These are phyloP conservation scores for Somion occarium DNA, from an alignment of 1,284 basidiomycete species.

Conservation along the genomic window DNA sequence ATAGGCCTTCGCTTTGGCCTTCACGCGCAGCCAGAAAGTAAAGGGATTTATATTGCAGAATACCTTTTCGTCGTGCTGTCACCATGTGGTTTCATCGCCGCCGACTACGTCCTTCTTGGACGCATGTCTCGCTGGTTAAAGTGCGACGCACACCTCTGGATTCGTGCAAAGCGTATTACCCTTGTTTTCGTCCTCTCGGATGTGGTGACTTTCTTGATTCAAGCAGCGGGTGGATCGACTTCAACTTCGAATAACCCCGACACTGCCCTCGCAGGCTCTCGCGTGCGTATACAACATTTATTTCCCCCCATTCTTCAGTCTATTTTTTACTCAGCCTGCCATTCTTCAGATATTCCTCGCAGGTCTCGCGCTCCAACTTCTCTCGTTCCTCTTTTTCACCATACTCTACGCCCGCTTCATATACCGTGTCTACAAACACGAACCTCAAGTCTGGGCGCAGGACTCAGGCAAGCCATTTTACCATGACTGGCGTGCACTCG, in stretches of 20 bases:
- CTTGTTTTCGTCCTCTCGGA: slow-evolving; percentile 54
- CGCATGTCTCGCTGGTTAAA: slow-evolving; percentile 50
- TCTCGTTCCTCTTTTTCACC: slow-evolving; percentile 61
- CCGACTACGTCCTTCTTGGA: slow-evolving; percentile 66
- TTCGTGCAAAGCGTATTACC: slow-evolving; percentile 50
- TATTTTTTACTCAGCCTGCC: too few relatives aligned
- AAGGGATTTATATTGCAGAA: slow-evolving; percentile 60
- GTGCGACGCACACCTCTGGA: slow-evolving; percentile 47
- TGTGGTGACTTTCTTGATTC: slow-evolving; percentile 64
- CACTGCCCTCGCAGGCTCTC: slow-evolving; percentile 10
- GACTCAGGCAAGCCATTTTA: slow-evolving; percentile 39
- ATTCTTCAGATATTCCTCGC: slow-evolving; percentile 50
- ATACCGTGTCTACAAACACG: slow-evolving; percentile 41
- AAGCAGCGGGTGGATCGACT: slow-evolving; percentile 40
- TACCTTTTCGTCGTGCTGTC: slow-evolving; percentile 81
- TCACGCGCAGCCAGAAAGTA: slow-evolving; percentile 33
- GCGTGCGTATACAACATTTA: slow-evolving; percentile 9
- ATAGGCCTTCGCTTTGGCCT: slow-evolving; percentile 45
- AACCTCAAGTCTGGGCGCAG: slow-evolving; percentile 40
- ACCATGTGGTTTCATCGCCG: slow-evolving; percentile 77
- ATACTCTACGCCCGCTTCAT: slow-evolving; percentile 53
- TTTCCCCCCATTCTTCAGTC: not conserved
- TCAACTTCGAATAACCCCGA: slow-evolving; percentile 23
- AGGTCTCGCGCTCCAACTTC: slow-evolving; percentile 56
- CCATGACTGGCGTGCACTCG: slow-evolving; percentile 57